Conservation (phyloP, 441 rosid species). For the Theobroma grandiflorum region DNA sequence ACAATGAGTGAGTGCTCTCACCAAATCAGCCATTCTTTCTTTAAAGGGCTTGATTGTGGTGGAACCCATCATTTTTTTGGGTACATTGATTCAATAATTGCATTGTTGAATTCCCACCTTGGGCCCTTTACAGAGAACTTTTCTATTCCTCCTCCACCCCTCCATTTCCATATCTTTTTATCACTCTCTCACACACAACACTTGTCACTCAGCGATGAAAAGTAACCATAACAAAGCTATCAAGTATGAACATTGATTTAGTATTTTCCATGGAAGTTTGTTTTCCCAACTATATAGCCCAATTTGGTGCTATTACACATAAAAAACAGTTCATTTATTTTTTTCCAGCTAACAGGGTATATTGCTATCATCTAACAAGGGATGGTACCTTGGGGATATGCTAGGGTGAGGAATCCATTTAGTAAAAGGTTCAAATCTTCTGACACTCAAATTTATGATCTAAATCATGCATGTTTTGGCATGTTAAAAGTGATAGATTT, state of each 20-base stretch:
- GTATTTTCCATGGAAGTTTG: too few species aligned
- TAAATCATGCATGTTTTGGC: background rate
- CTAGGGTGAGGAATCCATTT: too few species aligned
- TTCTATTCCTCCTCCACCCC: background rate
- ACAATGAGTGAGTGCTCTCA: constrained; percentile 19
- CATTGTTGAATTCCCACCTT: constrained; percentile 14
- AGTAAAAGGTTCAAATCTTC: background rate
- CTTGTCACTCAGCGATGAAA: background rate
- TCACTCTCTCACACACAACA: background rate
- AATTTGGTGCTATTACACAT: too few species aligned
- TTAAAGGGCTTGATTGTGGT: constrained; percentile 14
- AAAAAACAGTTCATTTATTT: too few species aligned
- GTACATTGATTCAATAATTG: constrained; percentile 26
- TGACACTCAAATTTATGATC: background rate
- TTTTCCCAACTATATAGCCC: too few species aligned
- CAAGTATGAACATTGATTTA: too few species aligned
- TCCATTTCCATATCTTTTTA: constrained; percentile 3
- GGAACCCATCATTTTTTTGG: background rate
- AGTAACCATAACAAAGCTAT: too few species aligned
- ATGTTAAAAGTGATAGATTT: background rate
- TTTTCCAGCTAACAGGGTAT: too few species aligned
- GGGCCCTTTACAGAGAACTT: background rate
- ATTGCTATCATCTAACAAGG: too few species aligned
- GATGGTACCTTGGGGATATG: too few species aligned
- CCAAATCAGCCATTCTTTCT: constrained; percentile 1